phyloP scores from a whole-genome alignment of 2,329 filamentous ascomycete species.

The Trichoderma endophyticum region DNA sequence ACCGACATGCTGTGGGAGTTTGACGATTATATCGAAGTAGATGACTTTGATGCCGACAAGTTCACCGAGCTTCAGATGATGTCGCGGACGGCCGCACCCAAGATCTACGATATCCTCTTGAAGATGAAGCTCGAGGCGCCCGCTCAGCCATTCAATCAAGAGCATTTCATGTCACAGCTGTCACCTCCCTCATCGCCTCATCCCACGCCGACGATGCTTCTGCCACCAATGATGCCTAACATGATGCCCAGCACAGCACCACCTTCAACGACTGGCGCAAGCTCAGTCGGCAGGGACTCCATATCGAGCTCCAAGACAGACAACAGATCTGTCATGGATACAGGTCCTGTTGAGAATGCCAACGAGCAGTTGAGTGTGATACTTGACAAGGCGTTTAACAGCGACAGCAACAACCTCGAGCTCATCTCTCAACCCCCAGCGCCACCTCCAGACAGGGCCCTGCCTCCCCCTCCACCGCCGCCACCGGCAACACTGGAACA shows the following conservation, averaged over 20 bases:
- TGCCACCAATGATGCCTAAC: neutral
- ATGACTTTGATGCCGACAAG: conserved; percentile 50
- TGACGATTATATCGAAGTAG: conserved; percentile 50
- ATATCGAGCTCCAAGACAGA: conserved; percentile 23
- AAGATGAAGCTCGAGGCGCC: conserved; percentile 50
- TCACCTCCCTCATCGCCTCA: conserved; percentile 30
- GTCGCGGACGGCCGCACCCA: conserved; percentile 47
- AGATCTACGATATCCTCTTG: conserved; percentile 49
- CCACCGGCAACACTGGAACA: conserved; percentile 20
- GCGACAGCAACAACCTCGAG: neutral
- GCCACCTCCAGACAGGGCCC: neutral
- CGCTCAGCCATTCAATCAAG: conserved; percentile 26
- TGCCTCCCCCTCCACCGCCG: conserved; percentile 1
- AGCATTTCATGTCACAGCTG: conserved; percentile 27
- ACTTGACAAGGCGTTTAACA: neutral
- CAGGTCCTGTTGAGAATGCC: conserved; percentile 27
- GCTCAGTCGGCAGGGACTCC: conserved; percentile 27
- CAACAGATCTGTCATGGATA: conserved; percentile 21
- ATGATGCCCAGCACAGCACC: conserved; percentile 14
- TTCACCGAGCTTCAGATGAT: conserved; percentile 47
- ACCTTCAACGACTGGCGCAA: neutral
- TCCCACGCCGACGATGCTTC: conserved; percentile 13
- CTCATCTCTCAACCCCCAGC: neutral
- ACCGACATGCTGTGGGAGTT: conserved; percentile 55
- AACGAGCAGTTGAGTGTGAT: conserved; percentile 30